Percentiles rank a stretch among this genome's conserved stretches.
These are phyloP conservation scores for Backusella sp. DNA, from an alignment of 192 early-diverging fungal genomes.

Conservation along the genomic window DNA sequence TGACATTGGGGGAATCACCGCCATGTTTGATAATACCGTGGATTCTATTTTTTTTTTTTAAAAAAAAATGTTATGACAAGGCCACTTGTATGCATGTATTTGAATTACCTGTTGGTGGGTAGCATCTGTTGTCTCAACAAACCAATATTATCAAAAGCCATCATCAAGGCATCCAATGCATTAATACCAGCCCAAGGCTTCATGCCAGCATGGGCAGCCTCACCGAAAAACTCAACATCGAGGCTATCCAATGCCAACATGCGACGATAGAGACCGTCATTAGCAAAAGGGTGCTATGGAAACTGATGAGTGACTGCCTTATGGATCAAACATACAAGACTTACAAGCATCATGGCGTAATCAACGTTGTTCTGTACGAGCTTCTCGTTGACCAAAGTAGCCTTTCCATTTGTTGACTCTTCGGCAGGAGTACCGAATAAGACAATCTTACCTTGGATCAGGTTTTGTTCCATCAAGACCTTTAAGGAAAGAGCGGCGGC, in stretches of 20 bases:
- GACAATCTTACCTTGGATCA: constrained; percentile 48
- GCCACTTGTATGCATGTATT: too few relatives aligned
- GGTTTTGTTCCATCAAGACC: constrained; percentile 37
- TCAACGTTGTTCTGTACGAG: constrained; percentile 61
- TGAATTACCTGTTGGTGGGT: constrained; percentile 35
- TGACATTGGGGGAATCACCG: constrained; percentile 42
- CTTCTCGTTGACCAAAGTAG: constrained; percentile 60
- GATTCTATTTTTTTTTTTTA: neutral
- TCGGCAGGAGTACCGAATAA: constrained; percentile 73
- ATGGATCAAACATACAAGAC: neutral
- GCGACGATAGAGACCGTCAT: constrained; percentile 34
- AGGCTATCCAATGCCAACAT: constrained; percentile 41
- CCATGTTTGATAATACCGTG: constrained; percentile 7
- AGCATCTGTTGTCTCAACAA: constrained; percentile 57
- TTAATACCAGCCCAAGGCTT: constrained; percentile 61
- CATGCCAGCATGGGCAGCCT: constrained; percentile 55
- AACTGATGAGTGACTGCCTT: neutral
- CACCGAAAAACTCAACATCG: constrained; percentile 52
- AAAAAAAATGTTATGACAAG: neutral
- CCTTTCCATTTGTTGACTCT: constrained; percentile 70
- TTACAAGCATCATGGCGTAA: constrained; percentile 68
- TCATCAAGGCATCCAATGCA: constrained; percentile 60
- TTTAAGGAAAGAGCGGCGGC: constrained; percentile 52
- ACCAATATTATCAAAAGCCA: constrained; percentile 46
- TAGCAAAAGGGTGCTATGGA: constrained; percentile 32